These are phyloP conservation scores for Orbilia quercus DNA, from an alignment of 2,329 filamentous ascomycete species.

Conservation along the genomic window DNA sequence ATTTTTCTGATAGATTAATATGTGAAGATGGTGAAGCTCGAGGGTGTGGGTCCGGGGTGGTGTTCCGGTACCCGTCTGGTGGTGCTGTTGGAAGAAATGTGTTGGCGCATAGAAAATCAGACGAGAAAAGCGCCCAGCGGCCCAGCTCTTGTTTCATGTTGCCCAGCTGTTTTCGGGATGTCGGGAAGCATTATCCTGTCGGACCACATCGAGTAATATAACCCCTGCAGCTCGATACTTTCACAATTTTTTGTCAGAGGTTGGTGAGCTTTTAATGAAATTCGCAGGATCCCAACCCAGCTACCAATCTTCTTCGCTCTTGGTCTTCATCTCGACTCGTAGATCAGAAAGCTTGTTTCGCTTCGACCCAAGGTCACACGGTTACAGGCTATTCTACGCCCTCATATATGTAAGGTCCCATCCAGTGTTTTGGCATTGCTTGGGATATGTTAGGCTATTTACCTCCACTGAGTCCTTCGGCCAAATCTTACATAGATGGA, in stretches of 20 bases:
- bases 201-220: constrained; percentile 36
- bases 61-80: constrained; percentile 45
- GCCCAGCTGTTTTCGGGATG: constrained; percentile 53
- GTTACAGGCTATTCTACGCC: constrained; percentile 47
- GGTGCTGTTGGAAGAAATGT: constrained; percentile 50
- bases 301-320: constrained; percentile 37
- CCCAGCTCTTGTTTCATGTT: constrained; percentile 52
- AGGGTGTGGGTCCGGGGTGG: constrained; percentile 41
- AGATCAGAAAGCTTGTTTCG: constrained; percentile 49
- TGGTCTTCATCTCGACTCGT: constrained; percentile 8
- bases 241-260: constrained; percentile 35
- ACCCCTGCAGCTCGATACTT: constrained; percentile 22
- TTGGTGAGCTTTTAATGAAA: constrained; percentile 32
- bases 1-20: not conserved
- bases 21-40: constrained; percentile 18
- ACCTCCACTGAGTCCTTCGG: not conserved
- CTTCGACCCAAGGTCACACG: constrained; percentile 39
- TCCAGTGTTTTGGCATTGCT: constrained; percentile 40
- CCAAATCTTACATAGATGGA: constrained; percentile 9
- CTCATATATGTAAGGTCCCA: constrained; percentile 43
- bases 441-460: constrained; percentile 45
- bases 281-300: constrained; percentile 20
- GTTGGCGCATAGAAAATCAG: constrained; percentile 40
- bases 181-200: constrained; percentile 55
- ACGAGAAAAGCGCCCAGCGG: constrained; percentile 32